Conservation (phyloP, 192 early-diverging fungal genomes). For the Ambispora gerdemannii region DNA sequence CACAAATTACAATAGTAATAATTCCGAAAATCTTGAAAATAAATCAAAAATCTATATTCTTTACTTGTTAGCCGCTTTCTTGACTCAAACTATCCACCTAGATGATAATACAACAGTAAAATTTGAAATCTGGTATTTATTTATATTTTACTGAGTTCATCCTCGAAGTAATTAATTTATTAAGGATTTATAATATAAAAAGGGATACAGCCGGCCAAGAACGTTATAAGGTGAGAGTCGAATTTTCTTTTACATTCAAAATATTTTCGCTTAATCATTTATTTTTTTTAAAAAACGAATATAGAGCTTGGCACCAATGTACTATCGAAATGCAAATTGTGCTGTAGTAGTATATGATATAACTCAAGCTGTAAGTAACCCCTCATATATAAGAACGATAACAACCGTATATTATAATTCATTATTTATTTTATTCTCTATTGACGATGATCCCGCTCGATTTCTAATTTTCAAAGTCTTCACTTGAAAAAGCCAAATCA, state of each 20-base stretch:
- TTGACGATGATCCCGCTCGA: not conserved
- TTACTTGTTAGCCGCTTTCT: slow-evolving; percentile 53
- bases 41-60: not conserved
- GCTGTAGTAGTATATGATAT: slow-evolving; percentile 74
- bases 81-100: slow-evolving; percentile 78
- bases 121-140: slow-evolving; percentile 85
- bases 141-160: not conserved
- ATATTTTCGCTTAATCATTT: not conserved
- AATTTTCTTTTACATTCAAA: not conserved
- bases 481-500: slow-evolving; percentile 66
- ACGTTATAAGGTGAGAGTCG: slow-evolving; percentile 55
- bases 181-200: not conserved
- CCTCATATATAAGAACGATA: not conserved
- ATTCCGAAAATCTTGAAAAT: not conserved
- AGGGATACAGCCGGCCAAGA: slow-evolving; percentile 76
- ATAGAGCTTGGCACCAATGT: slow-evolving; percentile 71
- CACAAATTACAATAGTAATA: not conserved
- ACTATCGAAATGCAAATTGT: slow-evolving; percentile 69
- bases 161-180: not conserved
- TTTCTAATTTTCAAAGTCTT: slow-evolving; percentile 41
- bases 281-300: slow-evolving; percentile 6
- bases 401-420: not conserved
- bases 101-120: slow-evolving; percentile 88
- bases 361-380: slow-evolving; percentile 60
- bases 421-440: not conserved